phyloP scores from a whole-genome alignment of 2,329 filamentous ascomycete genomes.

The Chalaropsis ovoidea region DNA sequence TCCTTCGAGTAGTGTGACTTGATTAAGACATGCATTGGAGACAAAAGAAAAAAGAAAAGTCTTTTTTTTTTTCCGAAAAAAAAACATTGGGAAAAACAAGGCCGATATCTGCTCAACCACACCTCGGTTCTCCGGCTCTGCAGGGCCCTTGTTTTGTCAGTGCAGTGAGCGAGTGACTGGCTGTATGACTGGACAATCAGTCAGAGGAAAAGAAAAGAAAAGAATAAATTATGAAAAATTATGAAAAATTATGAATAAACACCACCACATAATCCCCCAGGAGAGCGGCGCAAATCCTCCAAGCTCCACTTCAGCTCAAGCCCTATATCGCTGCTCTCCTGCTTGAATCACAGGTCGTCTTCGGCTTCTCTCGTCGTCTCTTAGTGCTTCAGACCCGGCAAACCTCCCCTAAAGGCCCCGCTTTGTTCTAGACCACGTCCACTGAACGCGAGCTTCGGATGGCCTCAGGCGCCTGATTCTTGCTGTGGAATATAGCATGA shows the following conservation, averaged over 20 bases:
- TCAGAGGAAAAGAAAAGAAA: not conserved
- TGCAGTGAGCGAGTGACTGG: not conserved
- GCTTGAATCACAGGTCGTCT: not conserved
- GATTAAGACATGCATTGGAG: not conserved
- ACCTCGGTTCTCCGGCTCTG: not conserved
- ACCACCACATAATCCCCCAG: not conserved
- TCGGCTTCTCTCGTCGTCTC: not conserved
- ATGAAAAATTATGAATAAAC: too few relatives aligned
- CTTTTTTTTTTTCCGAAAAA: not conserved
- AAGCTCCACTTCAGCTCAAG: constrained; percentile 1
- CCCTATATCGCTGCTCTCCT: not conserved
- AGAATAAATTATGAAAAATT: too few relatives aligned
- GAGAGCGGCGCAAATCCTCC: not conserved
- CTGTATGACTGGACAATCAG: not conserved
- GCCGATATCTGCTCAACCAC: not conserved
- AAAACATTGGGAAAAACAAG: not conserved
- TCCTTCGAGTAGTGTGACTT: not conserved
- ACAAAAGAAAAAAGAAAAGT: not conserved
- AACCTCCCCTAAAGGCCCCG: not conserved
- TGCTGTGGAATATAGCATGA: not conserved
- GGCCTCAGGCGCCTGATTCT: constrained; percentile 2
- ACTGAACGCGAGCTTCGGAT: not conserved
- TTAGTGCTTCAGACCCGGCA: not conserved
- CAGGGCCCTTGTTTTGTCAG: not conserved
- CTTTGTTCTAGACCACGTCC: constrained; percentile 20